phyloP scores from a whole-genome alignment of 2,329 filamentous ascomycete species.

The Acrocalymma vagum region DNA sequence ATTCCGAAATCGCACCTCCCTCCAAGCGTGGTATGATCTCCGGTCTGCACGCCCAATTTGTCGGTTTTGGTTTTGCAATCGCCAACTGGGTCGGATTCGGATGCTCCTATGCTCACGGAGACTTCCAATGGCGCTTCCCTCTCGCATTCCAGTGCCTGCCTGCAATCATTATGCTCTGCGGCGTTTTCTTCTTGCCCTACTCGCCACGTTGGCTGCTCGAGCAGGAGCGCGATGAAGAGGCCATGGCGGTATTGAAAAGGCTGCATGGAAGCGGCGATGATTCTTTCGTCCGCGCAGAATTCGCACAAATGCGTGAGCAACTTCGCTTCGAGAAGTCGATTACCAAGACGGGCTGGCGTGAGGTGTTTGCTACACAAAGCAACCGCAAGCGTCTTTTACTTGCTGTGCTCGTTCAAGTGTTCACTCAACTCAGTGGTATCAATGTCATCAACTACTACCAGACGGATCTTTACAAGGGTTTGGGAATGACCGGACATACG shows the following conservation, averaged over 20 bases:
- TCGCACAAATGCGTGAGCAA: conserved; percentile 17
- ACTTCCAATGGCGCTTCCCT: conserved; percentile 6
- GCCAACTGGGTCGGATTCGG: conserved; percentile 9
- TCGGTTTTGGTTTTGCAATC: conserved; percentile 5
- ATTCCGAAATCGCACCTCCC: conserved; percentile 68
- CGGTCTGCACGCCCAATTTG: conserved; percentile 14
- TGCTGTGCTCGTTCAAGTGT: conserved; percentile 19
- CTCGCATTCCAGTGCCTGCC: conserved; percentile 20
- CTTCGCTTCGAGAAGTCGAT: conserved; percentile 12
- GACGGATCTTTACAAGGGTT: conserved; percentile 14
- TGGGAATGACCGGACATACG: conserved; percentile 6
- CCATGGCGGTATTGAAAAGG: conserved; percentile 4
- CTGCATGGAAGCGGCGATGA: conserved; percentile 14
- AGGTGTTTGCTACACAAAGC: conserved; percentile 9
- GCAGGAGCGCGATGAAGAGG: conserved; percentile 10
- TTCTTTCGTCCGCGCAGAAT: conserved; percentile 13
- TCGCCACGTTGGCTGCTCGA: conserved; percentile 36
- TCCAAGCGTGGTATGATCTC: conserved; percentile 57
- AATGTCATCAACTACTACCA: conserved; percentile 20
- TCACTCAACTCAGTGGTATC: conserved; percentile 37
- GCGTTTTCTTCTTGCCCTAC: conserved; percentile 58
- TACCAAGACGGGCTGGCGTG: conserved; percentile 6
- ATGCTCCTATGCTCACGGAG: conserved; percentile 4
- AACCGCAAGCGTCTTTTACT: conserved; percentile 13
- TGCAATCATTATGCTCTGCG: conserved; percentile 42